Evolutionary conservation across 495 filamentous ascomycete genomes (phyloP).

Genomic region (Tuber borchii): DNA sequence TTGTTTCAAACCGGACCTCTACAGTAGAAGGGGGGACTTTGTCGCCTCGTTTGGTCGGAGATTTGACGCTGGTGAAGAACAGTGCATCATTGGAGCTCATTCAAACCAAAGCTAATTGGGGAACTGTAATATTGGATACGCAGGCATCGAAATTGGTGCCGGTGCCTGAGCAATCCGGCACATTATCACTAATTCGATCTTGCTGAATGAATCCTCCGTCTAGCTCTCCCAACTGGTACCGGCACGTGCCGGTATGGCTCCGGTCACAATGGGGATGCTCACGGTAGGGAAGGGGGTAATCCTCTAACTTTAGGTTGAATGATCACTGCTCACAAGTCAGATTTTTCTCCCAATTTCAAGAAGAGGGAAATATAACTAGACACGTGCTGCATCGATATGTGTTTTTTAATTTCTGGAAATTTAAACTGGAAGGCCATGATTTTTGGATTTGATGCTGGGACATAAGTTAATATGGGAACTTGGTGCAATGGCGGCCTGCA

Average conservation of each 20-base stretch:
- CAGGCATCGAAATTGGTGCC: not conserved
- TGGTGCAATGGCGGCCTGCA: no score
- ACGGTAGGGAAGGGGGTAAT: no score
- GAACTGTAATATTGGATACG: not conserved
- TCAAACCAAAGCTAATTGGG: not conserved
- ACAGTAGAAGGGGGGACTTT: not conserved
- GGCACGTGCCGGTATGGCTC: no score
- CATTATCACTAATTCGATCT: not conserved
- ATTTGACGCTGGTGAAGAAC: not conserved
- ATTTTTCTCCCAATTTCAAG: not conserved
- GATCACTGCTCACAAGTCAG: not conserved
- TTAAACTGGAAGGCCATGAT: no score
- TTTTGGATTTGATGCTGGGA: no score
- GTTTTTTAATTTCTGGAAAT: not conserved
- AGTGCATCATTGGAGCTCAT: not conserved
- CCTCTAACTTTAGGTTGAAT: not conserved
- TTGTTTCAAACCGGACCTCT: not conserved
- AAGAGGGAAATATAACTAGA: not conserved
- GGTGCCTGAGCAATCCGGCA: not conserved
- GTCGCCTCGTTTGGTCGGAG: not conserved
- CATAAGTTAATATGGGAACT: no score
- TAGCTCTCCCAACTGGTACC: no score
- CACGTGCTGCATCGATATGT: not conserved
- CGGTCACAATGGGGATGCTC: no score
- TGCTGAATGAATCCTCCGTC: not conserved